A percentile compares a stretch with the other conserved stretches of the same genome.
phyloP scores from a whole-genome alignment of 1,139 yeast genomes.

The Suhomyces wounanorum region DNA sequence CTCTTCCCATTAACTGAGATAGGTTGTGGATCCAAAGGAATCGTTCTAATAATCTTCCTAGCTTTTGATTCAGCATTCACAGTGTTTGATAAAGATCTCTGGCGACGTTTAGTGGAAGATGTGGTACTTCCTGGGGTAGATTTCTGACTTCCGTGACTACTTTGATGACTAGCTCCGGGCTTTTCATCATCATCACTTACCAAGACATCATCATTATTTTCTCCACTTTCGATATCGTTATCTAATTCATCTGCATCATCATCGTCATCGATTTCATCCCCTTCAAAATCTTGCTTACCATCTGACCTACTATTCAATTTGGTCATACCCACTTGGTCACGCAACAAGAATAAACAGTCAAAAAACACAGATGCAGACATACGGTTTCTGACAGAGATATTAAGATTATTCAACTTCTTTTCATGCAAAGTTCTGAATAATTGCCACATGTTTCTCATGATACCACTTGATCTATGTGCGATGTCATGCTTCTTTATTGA shows the following conservation, averaged over 20 bases:
- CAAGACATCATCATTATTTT: slow-evolving; percentile 27
- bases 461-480: slow-evolving; percentile 89
- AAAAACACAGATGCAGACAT: slow-evolving; percentile 93
- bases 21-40: slow-evolving; percentile 82
- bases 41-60: slow-evolving; percentile 69
- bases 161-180: slow-evolving; percentile 16
- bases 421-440: slow-evolving; percentile 63
- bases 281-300: slow-evolving; percentile 20
- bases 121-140: slow-evolving; percentile 44
- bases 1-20: slow-evolving; percentile 46
- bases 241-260: slow-evolving; percentile 5
- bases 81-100: slow-evolving; percentile 53
- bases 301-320: slow-evolving; percentile 47
- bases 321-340: slow-evolving; percentile 87
- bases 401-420: slow-evolving; percentile 35
- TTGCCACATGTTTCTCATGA: slow-evolving; percentile 94
- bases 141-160: slow-evolving; percentile 25
- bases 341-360: slow-evolving; percentile 79
- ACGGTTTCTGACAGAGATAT: slow-evolving; percentile 70
- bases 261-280: slow-evolving; percentile 11
- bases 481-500: slow-evolving; percentile 89
- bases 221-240: slow-evolving; percentile 21
- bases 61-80: slow-evolving; percentile 70
- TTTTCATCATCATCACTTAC: slow-evolving; percentile 33
- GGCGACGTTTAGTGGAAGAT: slow-evolving; percentile 35